A percentile compares a stretch with the other conserved stretches of the same genome.
These are phyloP conservation scores for Magnusiomyces paraingens DNA, from an alignment of 1,139 yeast species.

Conservation along the genomic window DNA sequence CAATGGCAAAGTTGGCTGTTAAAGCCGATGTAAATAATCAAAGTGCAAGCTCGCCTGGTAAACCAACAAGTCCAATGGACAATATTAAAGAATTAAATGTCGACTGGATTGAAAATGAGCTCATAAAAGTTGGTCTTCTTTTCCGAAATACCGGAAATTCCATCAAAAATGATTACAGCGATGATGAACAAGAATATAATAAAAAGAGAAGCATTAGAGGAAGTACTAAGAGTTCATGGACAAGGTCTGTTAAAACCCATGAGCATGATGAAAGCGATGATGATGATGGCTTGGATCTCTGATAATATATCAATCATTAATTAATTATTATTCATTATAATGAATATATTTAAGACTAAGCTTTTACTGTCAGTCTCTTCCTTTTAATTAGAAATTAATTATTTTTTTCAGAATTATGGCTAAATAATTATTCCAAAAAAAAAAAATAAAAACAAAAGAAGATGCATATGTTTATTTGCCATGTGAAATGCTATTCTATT, in stretches of 20 bases:
- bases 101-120: background rate
- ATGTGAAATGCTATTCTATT: too few species aligned
- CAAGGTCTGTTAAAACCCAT: background rate
- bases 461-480: too few species aligned
- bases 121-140: background rate
- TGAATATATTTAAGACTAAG: background rate
- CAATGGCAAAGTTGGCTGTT: background rate
- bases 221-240: background rate
- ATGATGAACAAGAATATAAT: background rate
- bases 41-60: background rate
- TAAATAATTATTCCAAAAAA: too few species aligned
- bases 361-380: too few species aligned
- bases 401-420: too few species aligned
- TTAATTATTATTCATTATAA: background rate
- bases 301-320: background rate
- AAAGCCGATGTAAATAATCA: background rate
- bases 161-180: background rate
- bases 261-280: slow-evolving; percentile 2
- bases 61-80: background rate
- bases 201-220: background rate
- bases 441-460: too few species aligned
- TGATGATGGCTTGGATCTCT: slow-evolving; percentile 3
- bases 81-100: background rate
- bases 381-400: too few species aligned
- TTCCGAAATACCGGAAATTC: background rate